A percentile compares a stretch with the other conserved stretches of the same genome.
phyloP scores from a whole-genome alignment of 495 filamentous ascomycete species.

The Penicillium lividum region DNA sequence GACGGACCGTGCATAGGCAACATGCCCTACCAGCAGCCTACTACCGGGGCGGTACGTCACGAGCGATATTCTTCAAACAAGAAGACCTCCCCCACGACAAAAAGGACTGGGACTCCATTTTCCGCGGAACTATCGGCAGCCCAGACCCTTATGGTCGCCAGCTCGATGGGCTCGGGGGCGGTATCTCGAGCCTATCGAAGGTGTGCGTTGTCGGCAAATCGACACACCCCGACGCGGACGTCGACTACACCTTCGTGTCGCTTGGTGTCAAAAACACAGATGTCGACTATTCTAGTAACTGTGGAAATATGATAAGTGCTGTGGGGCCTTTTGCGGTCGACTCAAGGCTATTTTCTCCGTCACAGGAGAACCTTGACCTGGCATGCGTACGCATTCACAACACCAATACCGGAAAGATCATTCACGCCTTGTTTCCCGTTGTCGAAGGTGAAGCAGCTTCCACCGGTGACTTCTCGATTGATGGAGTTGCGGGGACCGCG shows the following conservation, averaged over 20 bases:
- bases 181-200: conserved; percentile 69
- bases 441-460: conserved; percentile 49
- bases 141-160: conserved; percentile 70
- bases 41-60: conserved; percentile 73
- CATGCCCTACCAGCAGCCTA: conserved; percentile 60
- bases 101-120: conserved; percentile 56
- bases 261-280: conserved; percentile 59
- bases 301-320: conserved; percentile 70
- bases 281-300: conserved; percentile 69
- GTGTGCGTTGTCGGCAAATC: conserved; percentile 62
- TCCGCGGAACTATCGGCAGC: conserved; percentile 63
- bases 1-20: conserved; percentile 21
- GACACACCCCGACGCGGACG: conserved; percentile 52
- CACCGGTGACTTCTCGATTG: conserved; percentile 60
- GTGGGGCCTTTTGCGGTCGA: conserved; percentile 69
- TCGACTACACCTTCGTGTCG: conserved; percentile 74
- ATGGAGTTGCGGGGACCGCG: conserved; percentile 63
- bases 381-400: conserved; percentile 52
- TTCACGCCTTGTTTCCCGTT: conserved; percentile 50
- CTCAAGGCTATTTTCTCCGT: conserved; percentile 40
- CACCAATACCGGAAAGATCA: conserved; percentile 55
- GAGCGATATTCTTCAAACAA: conserved; percentile 62
- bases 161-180: conserved; percentile 71
- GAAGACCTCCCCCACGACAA: conserved; percentile 50
- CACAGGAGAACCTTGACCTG: background rate